These are phyloP conservation scores for Paralagenidium karlingii DNA, from an alignment of 352 stramenopile genomes.

Conservation along the genomic window DNA sequence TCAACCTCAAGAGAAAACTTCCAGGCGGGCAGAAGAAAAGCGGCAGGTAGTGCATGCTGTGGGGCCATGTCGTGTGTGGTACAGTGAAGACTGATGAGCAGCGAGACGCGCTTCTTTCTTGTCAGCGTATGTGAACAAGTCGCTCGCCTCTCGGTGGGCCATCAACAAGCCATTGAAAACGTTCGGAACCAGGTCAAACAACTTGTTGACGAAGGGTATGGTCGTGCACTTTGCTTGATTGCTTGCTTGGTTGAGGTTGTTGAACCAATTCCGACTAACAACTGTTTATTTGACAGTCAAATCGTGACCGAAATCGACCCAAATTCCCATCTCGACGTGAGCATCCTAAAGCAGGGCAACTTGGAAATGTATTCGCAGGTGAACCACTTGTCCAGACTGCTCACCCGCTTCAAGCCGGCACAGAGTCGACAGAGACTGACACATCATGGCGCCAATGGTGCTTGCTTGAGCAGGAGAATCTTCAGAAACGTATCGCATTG, in stretches of 20 bases:
- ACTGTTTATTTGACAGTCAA: conserved; percentile 16
- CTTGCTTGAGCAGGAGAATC: conserved; percentile 33
- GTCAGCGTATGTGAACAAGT: too few relatives aligned
- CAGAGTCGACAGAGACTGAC: too few relatives aligned
- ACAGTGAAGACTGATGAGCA: conserved; percentile 1
- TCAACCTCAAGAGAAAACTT: conserved; percentile 27
- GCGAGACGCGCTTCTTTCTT: too few relatives aligned
- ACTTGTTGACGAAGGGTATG: conserved; percentile 42
- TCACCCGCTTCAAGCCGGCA: background rate
- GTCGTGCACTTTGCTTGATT: too few relatives aligned
- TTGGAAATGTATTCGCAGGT: conserved; percentile 66
- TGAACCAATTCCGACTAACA: background rate
- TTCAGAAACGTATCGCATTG: conserved; percentile 45
- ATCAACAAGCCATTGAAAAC: conserved; percentile 14
- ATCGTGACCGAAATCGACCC: conserved; percentile 33
- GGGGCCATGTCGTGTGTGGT: background rate
- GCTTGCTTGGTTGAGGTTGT: too few relatives aligned
- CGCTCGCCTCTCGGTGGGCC: conserved; percentile 27
- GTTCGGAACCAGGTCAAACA: conserved; percentile 47
- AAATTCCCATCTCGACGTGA: conserved; percentile 14
- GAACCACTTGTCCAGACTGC: background rate
- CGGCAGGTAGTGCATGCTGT: background rate
- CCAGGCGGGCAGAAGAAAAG: background rate
- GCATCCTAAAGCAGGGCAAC: conserved; percentile 55
- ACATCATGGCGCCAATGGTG: background rate